Conservation (phyloP, 1,284 basidiomycete genomes). For the Veloboletus limbatus region DNA sequence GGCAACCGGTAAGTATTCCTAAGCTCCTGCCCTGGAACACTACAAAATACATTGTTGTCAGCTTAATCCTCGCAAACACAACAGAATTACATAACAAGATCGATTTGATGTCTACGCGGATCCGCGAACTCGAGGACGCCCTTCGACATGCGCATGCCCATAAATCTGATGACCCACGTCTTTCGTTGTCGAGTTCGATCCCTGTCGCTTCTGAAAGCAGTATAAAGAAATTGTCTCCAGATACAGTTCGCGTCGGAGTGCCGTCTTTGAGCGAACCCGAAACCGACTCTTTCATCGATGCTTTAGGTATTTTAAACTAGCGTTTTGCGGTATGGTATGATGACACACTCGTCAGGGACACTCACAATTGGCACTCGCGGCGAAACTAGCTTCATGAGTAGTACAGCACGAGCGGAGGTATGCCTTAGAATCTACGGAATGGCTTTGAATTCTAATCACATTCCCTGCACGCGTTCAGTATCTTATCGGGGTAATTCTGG, state of each 20-base stretch:
- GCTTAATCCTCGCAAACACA: conserved; percentile 60
- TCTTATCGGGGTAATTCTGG: conserved; percentile 44
- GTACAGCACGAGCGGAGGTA: conserved; percentile 64
- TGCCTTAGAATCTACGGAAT: conserved; percentile 11
- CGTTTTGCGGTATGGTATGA: not conserved
- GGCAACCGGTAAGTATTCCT: conserved; percentile 41
- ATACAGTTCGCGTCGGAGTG: not conserved
- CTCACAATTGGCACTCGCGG: conserved; percentile 54
- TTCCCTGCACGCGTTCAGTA: conserved; percentile 37
- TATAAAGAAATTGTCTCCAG: not conserved
- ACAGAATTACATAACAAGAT: conserved; percentile 66
- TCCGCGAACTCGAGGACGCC: conserved; percentile 57
- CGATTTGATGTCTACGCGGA: conserved; percentile 49
- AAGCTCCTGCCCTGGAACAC: not conserved
- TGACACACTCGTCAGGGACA: conserved; percentile 43
- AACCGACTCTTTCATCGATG: conserved; percentile 50
- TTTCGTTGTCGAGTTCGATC: conserved; percentile 35
- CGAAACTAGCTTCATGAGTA: conserved; percentile 56
- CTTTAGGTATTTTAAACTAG: conserved; percentile 45
- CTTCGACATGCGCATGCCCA: conserved; percentile 47
- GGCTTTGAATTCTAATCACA: conserved; percentile 1
- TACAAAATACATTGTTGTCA: conserved; percentile 20
- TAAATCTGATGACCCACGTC: conserved; percentile 46
- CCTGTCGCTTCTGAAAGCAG: conserved; percentile 24
- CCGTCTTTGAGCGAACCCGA: conserved; percentile 26